phyloP scores from a whole-genome alignment of 371 early-diverging fungal species.

The Mycotypha africana region DNA sequence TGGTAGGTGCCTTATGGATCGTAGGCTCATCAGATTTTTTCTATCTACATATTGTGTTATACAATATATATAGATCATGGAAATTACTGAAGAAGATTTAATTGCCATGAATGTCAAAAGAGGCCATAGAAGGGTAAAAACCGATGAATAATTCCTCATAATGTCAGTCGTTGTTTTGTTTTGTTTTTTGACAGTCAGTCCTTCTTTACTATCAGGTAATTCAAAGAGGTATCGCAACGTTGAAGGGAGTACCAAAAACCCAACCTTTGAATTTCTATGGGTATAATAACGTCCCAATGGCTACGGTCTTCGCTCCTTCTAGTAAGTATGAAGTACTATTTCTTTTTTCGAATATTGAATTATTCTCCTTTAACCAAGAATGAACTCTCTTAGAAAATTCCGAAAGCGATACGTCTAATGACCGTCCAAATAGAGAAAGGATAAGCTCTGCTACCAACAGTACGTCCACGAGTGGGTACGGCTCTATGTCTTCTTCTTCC shows the following conservation, averaged over 20 bases:
- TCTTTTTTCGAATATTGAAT: no score
- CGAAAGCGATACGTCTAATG: no score
- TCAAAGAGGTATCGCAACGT: slow-evolving; percentile 40
- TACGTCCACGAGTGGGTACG: no score
- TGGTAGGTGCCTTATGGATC: background rate
- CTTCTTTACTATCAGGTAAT: slow-evolving; percentile 17
- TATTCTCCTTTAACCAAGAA: no score
- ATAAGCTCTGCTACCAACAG: no score
- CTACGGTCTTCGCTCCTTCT: no score
- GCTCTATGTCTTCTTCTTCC: no score
- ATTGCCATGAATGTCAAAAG: slow-evolving; percentile 41
- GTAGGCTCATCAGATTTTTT: background rate
- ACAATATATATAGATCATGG: slow-evolving; percentile 40
- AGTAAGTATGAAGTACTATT: no score
- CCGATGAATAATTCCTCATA: background rate
- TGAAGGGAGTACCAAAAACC: slow-evolving; percentile 26
- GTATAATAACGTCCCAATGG: background rate
- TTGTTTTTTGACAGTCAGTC: background rate
- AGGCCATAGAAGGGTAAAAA: slow-evolving; percentile 42
- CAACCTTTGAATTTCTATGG: slow-evolving; percentile 8
- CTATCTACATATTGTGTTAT: no score
- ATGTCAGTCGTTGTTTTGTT: background rate
- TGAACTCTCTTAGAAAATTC: no score
- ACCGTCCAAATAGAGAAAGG: no score
- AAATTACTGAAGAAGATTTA: slow-evolving; percentile 44